Percentiles rank a stretch among this genome's conserved stretches.
phyloP scores from a whole-genome alignment of 2,329 filamentous ascomycete genomes.

The Pseudocercospora musae region DNA sequence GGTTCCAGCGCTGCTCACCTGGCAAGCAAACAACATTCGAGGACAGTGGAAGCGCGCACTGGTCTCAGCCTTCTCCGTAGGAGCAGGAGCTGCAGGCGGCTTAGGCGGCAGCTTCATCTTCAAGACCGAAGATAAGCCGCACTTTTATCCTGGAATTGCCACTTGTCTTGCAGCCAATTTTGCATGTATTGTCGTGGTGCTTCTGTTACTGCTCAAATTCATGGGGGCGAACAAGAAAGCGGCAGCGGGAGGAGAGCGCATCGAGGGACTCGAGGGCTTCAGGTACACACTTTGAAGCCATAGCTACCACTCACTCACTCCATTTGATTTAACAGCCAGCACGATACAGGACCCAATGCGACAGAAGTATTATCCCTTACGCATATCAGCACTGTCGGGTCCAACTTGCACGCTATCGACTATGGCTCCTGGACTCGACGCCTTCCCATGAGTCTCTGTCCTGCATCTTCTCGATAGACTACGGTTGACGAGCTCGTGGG shows the following conservation, averaged over 20 bases:
- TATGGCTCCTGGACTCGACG: neutral
- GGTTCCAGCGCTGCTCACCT: conserved; percentile 19
- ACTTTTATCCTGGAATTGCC: conserved; percentile 22
- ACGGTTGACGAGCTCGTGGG: neutral
- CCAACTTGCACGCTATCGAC: neutral
- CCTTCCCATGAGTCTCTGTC: neutral
- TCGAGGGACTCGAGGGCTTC: conserved; percentile 24
- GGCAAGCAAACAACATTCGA: conserved; percentile 47
- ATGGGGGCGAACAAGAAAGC: conserved; percentile 21
- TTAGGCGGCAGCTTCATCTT: conserved; percentile 45
- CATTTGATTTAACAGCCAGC: neutral
- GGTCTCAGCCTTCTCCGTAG: conserved; percentile 8
- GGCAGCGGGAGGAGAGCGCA: conserved; percentile 19
- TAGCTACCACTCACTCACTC: neutral
- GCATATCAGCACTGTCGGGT: neutral
- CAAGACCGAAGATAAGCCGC: conserved; percentile 16
- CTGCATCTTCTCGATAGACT: neutral
- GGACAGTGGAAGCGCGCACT: conserved; percentile 51
- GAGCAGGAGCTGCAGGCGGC: conserved; percentile 55
- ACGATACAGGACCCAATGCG: neutral
- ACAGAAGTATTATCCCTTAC: neutral
- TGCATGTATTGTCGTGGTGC: conserved; percentile 19
- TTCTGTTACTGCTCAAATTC: conserved; percentile 19
- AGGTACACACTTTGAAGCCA: conserved; percentile 16
- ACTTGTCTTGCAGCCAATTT: conserved; percentile 15